Conservation (phyloP, 2,329 filamentous ascomycete species). For the Ophiostoma sp. region DNA sequence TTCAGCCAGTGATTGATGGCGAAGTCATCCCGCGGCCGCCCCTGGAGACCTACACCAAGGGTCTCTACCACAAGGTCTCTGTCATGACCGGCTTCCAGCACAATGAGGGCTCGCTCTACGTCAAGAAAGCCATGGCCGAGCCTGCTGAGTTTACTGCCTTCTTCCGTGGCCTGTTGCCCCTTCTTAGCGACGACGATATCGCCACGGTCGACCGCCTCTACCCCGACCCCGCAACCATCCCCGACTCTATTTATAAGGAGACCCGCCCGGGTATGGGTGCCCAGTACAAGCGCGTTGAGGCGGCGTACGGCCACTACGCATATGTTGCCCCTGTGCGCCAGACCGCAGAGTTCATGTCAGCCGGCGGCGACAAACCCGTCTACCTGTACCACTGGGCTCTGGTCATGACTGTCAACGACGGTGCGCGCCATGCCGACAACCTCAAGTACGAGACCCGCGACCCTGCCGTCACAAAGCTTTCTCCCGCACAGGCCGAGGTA, state of each 20-base stretch:
- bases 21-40: conserved; percentile 31
- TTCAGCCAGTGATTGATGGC: conserved; percentile 49
- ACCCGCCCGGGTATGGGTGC: conserved; percentile 30
- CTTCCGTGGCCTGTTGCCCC: conserved; percentile 38
- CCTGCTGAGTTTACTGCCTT: conserved; percentile 36
- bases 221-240: conserved; percentile 34
- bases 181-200: conserved; percentile 35
- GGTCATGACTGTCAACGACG: conserved; percentile 38
- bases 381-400: conserved; percentile 53
- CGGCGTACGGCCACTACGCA: conserved; percentile 50
- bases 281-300: conserved; percentile 51
- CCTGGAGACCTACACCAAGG: conserved; percentile 29
- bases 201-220: conserved; percentile 38
- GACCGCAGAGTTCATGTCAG: conserved; percentile 39
- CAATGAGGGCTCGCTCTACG: conserved; percentile 42
- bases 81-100: conserved; percentile 41
- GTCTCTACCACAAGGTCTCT: conserved; percentile 33
- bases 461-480: conserved; percentile 33
- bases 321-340: conserved; percentile 48
- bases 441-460: conserved; percentile 44
- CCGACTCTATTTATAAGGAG: conserved; percentile 38
- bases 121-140: conserved; percentile 35
- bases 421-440: conserved; percentile 46
- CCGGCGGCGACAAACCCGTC: conserved; percentile 34
- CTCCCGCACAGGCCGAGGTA: conserved; percentile 38